Conservation (phyloP, 345 rosid genomes). For the Brassica incana region DNA sequence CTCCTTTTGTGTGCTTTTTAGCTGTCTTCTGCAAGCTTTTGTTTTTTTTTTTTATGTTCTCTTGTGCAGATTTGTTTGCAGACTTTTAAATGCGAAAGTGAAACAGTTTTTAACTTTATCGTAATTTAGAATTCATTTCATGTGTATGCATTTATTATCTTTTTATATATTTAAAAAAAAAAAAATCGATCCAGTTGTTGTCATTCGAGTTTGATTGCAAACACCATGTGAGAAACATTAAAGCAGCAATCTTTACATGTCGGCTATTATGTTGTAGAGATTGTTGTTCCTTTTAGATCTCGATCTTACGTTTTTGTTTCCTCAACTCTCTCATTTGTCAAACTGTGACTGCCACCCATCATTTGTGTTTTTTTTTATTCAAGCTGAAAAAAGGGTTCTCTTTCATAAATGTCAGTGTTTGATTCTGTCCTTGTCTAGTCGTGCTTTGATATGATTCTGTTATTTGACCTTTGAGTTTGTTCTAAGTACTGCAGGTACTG, state of each 20-base stretch:
- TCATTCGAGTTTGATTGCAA: background rate
- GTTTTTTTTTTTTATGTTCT: background rate
- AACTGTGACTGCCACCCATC: slow-evolving; percentile 26
- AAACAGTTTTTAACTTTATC: slow-evolving; percentile 12
- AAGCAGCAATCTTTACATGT: slow-evolving; percentile 32
- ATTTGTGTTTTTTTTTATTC: slow-evolving; percentile 14
- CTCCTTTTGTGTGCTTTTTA: slow-evolving; percentile 16
- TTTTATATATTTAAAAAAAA: no score
- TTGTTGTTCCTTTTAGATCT: slow-evolving; percentile 29
- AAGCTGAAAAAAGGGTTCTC: background rate
- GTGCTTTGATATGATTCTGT: background rate
- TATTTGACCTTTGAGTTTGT: slow-evolving; percentile 10
- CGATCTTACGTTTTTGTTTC: slow-evolving; percentile 22
- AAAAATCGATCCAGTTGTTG: background rate
- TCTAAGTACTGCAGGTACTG: background rate
- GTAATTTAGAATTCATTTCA: slow-evolving; percentile 18
- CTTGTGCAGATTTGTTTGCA: slow-evolving; percentile 19
- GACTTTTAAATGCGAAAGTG: slow-evolving; percentile 34
- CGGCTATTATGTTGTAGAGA: slow-evolving; percentile 18
- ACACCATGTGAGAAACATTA: slow-evolving; percentile 34
- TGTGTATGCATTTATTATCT: slow-evolving; percentile 36
- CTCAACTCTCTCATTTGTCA: slow-evolving; percentile 7
- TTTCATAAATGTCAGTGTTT: background rate
- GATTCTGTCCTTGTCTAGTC: slow-evolving; percentile 10
- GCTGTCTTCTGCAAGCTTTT: slow-evolving; percentile 29